phyloP scores from a whole-genome alignment of 2,329 filamentous ascomycete genomes.

The Sclerotinia trifoliorum region DNA sequence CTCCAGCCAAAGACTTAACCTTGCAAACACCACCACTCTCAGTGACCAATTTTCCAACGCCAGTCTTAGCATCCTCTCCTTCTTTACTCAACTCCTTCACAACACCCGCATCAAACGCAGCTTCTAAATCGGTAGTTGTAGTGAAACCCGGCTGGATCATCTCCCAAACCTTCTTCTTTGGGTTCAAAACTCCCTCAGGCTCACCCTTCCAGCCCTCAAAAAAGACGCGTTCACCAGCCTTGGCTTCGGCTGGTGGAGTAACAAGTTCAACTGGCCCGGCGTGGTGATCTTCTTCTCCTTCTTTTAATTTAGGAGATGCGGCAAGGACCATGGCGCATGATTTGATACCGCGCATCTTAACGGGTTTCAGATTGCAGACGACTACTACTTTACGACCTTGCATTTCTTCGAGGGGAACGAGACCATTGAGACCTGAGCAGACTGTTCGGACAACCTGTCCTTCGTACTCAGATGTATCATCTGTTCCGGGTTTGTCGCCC shows the following conservation, averaged over 20 bases:
- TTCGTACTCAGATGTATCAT: constrained; percentile 89
- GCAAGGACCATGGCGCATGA: constrained; percentile 89
- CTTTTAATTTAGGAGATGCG: constrained; percentile 77
- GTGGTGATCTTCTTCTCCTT: constrained; percentile 82
- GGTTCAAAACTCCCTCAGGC: constrained; percentile 90
- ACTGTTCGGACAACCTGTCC: constrained; percentile 91
- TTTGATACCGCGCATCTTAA: constrained; percentile 94
- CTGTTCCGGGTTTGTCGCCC: constrained; percentile 79
- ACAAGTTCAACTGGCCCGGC: constrained; percentile 92
- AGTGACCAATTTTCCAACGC: constrained; percentile 68
- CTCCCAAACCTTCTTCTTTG: constrained; percentile 99
- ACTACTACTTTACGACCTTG: constrained; percentile 92
- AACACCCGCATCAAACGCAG: constrained; percentile 77
- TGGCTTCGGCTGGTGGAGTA: constrained; percentile 71
- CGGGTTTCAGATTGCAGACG: constrained; percentile 97
- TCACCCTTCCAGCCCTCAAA: constrained; percentile 95
- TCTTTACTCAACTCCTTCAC: constrained; percentile 76
- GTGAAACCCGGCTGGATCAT: constrained; percentile 94
- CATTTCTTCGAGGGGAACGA: constrained; percentile 93
- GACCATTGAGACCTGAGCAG: constrained; percentile 92
- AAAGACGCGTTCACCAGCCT: constrained; percentile 82
- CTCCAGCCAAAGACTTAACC: constrained; percentile 76
- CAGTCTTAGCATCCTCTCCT: constrained; percentile 48
- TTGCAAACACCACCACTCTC: constrained; percentile 77
- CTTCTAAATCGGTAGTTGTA: constrained; percentile 76